Percentiles rank a stretch among this genome's conserved stretches.
Conservation (phyloP, 2,329 filamentous ascomycete genomes). For the Calonectria naviculata region DNA sequence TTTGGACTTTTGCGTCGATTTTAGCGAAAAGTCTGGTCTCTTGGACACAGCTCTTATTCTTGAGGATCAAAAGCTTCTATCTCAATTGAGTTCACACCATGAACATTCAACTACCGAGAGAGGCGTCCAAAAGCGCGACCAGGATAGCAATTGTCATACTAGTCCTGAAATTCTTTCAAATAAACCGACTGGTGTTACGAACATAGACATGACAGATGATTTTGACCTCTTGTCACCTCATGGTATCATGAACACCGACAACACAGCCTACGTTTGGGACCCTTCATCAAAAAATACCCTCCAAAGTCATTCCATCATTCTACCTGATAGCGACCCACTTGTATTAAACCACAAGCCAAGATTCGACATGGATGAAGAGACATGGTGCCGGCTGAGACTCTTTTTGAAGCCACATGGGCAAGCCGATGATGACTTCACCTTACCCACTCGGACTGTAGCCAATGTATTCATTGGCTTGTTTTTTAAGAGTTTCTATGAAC, state of each 20-base stretch:
- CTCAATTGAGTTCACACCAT: background rate
- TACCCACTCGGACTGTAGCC: background rate
- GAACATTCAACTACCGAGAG: background rate
- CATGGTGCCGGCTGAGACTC: background rate
- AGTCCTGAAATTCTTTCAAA: too few relatives aligned
- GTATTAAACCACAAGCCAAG: background rate
- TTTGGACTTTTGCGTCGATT: background rate
- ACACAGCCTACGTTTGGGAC: background rate
- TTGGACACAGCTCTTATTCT: background rate
- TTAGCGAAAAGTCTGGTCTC: background rate
- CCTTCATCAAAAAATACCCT: background rate
- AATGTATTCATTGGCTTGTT: conserved; percentile 3
- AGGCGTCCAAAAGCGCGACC: background rate
- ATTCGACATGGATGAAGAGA: background rate
- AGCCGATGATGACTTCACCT: background rate
- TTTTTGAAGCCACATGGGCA: background rate
- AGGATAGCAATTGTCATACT: background rate
- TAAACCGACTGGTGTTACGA: background rate
- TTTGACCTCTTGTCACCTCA: background rate
- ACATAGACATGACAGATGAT: background rate
- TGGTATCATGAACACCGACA: background rate
- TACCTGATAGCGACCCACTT: background rate
- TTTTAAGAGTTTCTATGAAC: background rate
- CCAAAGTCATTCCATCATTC: background rate
- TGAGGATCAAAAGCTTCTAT: background rate